Percentiles rank a stretch among this genome's conserved stretches.
phyloP scores from a whole-genome alignment of 495 filamentous ascomycete species.

The Penicillium flavigenum region DNA sequence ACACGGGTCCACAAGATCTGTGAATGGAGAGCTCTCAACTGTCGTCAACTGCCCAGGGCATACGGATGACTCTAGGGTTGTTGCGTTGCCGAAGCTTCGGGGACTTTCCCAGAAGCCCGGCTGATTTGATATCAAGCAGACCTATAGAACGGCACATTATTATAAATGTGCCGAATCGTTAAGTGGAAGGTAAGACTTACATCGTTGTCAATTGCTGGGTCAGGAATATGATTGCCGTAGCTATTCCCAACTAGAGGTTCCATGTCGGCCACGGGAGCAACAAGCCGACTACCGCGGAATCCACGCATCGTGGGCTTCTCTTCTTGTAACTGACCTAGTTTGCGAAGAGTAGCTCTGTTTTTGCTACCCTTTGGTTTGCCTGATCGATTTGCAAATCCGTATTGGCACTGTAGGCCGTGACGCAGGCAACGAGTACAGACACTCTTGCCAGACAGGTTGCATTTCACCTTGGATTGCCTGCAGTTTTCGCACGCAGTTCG shows the following conservation, averaged over 20 bases:
- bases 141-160: conserved; percentile 9
- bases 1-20: conserved; percentile 23
- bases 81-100: conserved; percentile 17
- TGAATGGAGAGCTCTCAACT: conserved; percentile 25
- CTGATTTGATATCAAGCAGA: conserved; percentile 24
- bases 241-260: conserved; percentile 14
- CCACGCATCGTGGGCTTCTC: conserved; percentile 28
- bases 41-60: conserved; percentile 22
- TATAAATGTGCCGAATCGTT: background rate
- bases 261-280: conserved; percentile 17
- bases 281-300: conserved; percentile 23
- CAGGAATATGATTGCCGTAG: conserved; percentile 16
- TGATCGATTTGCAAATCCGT: conserved; percentile 47
- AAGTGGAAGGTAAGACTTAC: conserved; percentile 12
- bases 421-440: conserved; percentile 46
- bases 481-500: conserved; percentile 50
- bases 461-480: conserved; percentile 50
- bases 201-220: conserved; percentile 25
- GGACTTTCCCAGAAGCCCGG: conserved; percentile 30
- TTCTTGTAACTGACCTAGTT: conserved; percentile 43
- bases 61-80: conserved; percentile 22
- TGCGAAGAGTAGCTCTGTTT: conserved; percentile 45
- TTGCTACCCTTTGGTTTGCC: conserved; percentile 52
- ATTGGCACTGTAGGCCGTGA: conserved; percentile 46
- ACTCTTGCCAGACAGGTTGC: conserved; percentile 43